Evolutionary conservation across 495 filamentous ascomycete species (phyloP).

Genomic region (Sphaerosporella brunnea): DNA sequence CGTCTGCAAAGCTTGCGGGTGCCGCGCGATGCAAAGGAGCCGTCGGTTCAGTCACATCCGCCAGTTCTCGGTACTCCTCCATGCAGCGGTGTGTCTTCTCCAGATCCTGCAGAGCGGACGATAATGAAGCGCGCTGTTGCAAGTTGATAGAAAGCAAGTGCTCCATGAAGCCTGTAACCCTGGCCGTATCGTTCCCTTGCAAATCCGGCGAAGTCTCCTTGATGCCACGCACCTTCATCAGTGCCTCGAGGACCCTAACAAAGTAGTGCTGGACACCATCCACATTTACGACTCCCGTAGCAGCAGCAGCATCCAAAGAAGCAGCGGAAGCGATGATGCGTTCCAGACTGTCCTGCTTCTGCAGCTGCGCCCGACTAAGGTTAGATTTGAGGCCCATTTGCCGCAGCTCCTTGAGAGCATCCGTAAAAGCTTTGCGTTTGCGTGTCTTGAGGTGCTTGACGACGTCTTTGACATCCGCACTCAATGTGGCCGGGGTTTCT

Average conservation of each 20-base stretch:
- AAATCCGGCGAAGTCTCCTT: slow-evolving; percentile 69
- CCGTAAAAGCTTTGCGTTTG: slow-evolving; percentile 81
- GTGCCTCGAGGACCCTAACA: slow-evolving; percentile 54
- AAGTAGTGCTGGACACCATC: slow-evolving; percentile 50
- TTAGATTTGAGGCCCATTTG: slow-evolving; percentile 80
- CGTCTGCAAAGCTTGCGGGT: not conserved
- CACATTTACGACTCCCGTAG: not conserved
- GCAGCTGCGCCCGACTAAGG: slow-evolving; percentile 47
- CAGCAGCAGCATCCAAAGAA: slow-evolving; percentile 6
- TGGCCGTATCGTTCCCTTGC: slow-evolving; percentile 52
- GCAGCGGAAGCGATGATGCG: slow-evolving; percentile 39
- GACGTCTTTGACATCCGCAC: slow-evolving; percentile 59
- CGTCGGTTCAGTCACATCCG: slow-evolving; percentile 9
- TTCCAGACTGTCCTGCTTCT: slow-evolving; percentile 50
- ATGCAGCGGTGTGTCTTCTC: slow-evolving; percentile 7
- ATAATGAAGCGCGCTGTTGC: slow-evolving; percentile 44
- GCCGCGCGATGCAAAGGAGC: slow-evolving; percentile 4
- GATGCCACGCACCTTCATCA: slow-evolving; percentile 46
- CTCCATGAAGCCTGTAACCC: slow-evolving; percentile 68
- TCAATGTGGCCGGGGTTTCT: slow-evolving; percentile 58
- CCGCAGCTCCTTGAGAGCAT: slow-evolving; percentile 61
- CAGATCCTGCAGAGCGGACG: slow-evolving; percentile 28
- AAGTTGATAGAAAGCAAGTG: slow-evolving; percentile 53
- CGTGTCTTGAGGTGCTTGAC: slow-evolving; percentile 75
- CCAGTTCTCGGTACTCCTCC: slow-evolving; percentile 10